These are phyloP conservation scores for Linnemannia schmuckeri DNA, from an alignment of 192 early-diverging fungal species.

Conservation along the genomic window DNA sequence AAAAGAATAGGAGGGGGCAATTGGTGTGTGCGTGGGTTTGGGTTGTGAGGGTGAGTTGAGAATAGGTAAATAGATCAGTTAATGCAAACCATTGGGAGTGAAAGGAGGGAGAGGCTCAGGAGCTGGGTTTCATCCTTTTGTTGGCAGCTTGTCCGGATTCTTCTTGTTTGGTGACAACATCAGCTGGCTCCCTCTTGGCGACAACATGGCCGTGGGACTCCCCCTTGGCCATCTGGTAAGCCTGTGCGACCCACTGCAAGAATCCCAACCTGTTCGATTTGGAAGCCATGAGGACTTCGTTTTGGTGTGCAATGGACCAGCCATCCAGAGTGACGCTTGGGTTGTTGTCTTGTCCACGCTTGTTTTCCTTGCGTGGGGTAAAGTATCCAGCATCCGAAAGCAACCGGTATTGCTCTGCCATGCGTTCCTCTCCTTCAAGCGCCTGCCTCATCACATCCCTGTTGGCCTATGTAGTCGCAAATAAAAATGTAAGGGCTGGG, in stretches of 20 bases:
- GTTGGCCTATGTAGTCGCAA: not conserved
- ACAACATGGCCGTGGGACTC: not conserved
- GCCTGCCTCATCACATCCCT: not conserved
- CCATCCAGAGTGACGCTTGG: not conserved
- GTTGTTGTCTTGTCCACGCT: not conserved
- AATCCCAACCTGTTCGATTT: not conserved
- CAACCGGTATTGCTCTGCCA: not conserved
- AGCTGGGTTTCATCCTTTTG: not conserved
- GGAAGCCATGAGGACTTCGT: not conserved
- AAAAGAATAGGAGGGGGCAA: not conserved
- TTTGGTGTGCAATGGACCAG: not conserved
- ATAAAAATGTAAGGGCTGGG: not conserved
- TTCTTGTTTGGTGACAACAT: not conserved
- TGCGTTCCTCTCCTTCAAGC: not conserved
- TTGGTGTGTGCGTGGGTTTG: not conserved
- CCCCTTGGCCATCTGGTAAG: not conserved
- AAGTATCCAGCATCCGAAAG: conserved; percentile 1
- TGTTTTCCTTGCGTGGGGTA: not conserved
- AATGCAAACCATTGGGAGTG: not conserved
- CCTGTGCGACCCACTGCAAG: not conserved
- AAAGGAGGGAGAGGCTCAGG: not conserved
- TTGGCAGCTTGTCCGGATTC: not conserved
- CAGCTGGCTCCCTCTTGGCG: not conserved
- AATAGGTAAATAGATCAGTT: not conserved
- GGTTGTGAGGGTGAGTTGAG: not conserved